These are phyloP conservation scores for Globisporangium takayamanum DNA, from an alignment of 352 stramenopile genomes.

Conservation along the genomic window DNA sequence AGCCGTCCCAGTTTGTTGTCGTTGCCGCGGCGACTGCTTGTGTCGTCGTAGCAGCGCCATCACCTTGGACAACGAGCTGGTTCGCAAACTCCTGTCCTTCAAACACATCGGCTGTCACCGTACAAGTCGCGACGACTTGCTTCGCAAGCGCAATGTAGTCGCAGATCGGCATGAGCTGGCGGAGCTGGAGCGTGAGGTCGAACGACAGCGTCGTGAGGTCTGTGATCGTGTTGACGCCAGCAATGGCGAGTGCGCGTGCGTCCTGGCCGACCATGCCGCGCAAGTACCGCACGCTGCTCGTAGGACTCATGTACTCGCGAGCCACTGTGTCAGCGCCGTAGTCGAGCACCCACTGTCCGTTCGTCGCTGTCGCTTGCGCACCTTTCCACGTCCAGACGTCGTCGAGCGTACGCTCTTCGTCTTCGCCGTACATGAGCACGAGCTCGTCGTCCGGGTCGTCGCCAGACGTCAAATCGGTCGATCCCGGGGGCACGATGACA, in stretches of 20 bases:
- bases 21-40: conserved; percentile 7
- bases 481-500: conserved; percentile 31
- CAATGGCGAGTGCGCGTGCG: conserved; percentile 37
- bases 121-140: conserved; percentile 49
- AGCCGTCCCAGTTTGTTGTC: conserved; percentile 48
- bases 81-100: conserved; percentile 44
- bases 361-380: neutral
- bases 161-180: conserved; percentile 51
- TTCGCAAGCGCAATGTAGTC: conserved; percentile 66
- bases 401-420: conserved; percentile 44
- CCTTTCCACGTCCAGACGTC: conserved; percentile 68
- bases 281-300: conserved; percentile 42
- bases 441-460: conserved; percentile 46
- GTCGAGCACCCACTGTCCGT: conserved; percentile 35
- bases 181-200: conserved; percentile 46
- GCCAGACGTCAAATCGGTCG: conserved; percentile 29
- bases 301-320: conserved; percentile 35
- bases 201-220: conserved; percentile 64
- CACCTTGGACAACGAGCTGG: conserved; percentile 29
- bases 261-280: conserved; percentile 45
- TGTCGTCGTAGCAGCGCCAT: too few relatives aligned
- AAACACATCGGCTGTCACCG: conserved; percentile 32
- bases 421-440: conserved; percentile 55
- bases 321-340: conserved; percentile 28
- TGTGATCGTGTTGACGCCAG: conserved; percentile 67